A percentile compares a stretch with the other conserved stretches of the same genome.
These are phyloP conservation scores for Lablab purpureus DNA, from an alignment of 306 rosid species.

Conservation along the genomic window DNA sequence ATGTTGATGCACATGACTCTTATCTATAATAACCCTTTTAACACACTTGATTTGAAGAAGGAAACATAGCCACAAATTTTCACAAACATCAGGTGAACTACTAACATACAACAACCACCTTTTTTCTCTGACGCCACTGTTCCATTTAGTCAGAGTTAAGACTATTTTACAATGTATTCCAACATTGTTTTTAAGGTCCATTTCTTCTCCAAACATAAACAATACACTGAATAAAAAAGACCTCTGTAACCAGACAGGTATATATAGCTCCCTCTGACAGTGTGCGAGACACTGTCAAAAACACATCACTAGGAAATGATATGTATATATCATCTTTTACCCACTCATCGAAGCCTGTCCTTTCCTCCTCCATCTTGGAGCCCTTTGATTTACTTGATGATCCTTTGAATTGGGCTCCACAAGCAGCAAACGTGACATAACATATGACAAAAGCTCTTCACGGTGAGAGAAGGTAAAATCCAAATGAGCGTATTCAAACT, in stretches of 20 bases:
- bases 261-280: conserved; percentile 26
- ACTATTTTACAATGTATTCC: conserved; percentile 41
- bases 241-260: conserved; percentile 23
- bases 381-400: conserved; percentile 51
- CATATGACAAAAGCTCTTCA: conserved; percentile 87
- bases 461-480: conserved; percentile 93
- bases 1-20: no score
- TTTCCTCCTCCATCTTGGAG: conserved; percentile 43
- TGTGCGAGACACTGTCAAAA: not conserved
- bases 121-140: not conserved
- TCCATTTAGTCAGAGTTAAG: not conserved
- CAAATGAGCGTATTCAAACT: conserved; percentile 91
- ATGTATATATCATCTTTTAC: not conserved
- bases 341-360: conserved; percentile 38
- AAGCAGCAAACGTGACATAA: conserved; percentile 77
- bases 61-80: not conserved
- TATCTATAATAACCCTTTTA: no score
- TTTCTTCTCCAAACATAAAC: conserved; percentile 35
- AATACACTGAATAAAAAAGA: not conserved
- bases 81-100: not conserved
- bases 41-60: no score
- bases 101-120: not conserved
- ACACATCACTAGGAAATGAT: conserved; percentile 30
- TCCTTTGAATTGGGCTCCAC: conserved; percentile 58
- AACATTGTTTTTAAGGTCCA: conserved; percentile 7